Base-by-base conservation (phyloP, 2,329 filamentous ascomycete species). In the Chrysoporthe austroafricana region DNA sequence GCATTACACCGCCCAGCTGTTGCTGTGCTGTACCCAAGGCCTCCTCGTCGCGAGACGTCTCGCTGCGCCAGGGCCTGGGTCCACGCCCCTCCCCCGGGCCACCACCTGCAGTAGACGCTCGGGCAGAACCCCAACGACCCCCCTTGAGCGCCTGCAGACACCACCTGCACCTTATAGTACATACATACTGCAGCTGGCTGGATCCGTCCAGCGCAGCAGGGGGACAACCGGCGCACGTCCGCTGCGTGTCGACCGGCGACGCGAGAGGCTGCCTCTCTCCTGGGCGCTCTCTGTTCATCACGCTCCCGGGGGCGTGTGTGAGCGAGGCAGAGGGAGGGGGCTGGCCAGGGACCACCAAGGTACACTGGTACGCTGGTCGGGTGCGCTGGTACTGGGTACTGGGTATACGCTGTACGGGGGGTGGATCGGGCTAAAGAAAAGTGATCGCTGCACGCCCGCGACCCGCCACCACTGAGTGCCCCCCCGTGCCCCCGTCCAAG, bases 381-480 rank as follows among this genome's bases (percentile, higher is more conserved):
- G 44, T 14, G 16, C 16, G 48, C 8, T n/a, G 34, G 34, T 42
- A 43, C 50, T 6, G 54, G 39, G 34, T 14, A 39, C 5, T 7
- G 21, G 26, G 50, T 16, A 39, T 26, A 7, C 21, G 48, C 18
- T 18, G 42, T 14, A 8, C 26, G 11, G 48, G 48, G 26, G n/a
- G n/a, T 52, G 21, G 50, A 54, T 34, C 50, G 50, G 50, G 50
- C 50, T 54, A 54, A 54, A 54, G 50, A 54, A 44, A 64, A 48
- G 62, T 65, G 66, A 65, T 67, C 57, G 66, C 62, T 67, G 62
- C 62, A 66, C 59, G 63, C 63, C 66, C 21, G 57, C 42, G 26
- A 26, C 57, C 57, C 57, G 42, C 58, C 42, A 8, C 26, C 26
- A 26, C 26, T 26, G 26, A 26, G 26, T 26, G 26, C 26, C 26